Percentiles rank a stretch among this genome's conserved stretches.
phyloP scores from a whole-genome alignment of 1,139 yeast species.

The Eremothecium coryli region DNA sequence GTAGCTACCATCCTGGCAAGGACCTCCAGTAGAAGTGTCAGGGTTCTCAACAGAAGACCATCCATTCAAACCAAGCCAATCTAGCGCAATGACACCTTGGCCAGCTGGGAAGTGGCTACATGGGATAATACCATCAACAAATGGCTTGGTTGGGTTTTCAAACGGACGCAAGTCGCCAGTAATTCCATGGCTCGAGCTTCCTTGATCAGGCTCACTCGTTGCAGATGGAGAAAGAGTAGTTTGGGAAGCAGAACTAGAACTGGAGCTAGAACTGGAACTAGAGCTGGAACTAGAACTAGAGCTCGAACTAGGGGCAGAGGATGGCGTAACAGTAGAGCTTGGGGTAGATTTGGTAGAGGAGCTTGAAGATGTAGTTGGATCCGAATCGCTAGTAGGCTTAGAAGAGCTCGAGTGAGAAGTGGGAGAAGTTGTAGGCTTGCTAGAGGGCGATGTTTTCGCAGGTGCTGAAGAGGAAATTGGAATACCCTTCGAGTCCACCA shows the following conservation, averaged over 20 bases:
- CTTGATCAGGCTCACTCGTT: not conserved
- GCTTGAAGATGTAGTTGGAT: not conserved
- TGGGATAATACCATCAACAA: slow-evolving; percentile 70
- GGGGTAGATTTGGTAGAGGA: not conserved
- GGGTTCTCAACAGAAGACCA: slow-evolving; percentile 76
- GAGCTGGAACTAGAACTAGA: not conserved
- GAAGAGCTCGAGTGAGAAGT: slow-evolving; percentile 11
- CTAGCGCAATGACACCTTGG: slow-evolving; percentile 78
- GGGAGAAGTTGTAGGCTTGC: slow-evolving; percentile 18
- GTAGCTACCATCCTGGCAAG: slow-evolving; percentile 80
- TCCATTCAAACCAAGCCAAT: slow-evolving; percentile 79
- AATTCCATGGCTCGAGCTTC: slow-evolving; percentile 26
- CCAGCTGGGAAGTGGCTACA: slow-evolving; percentile 83
- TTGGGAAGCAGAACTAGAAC: not conserved
- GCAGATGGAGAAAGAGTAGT: not conserved
- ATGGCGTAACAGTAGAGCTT: not conserved
- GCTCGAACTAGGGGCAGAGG: not conserved
- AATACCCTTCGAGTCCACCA: slow-evolving; percentile 61
- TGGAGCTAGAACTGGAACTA: not conserved
- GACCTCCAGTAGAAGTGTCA: slow-evolving; percentile 52
- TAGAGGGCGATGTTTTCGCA: slow-evolving; percentile 18
- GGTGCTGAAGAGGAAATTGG: slow-evolving; percentile 28
- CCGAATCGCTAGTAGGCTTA: not conserved
- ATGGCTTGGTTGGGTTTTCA: slow-evolving; percentile 44
- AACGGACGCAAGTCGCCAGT: slow-evolving; percentile 50